Evolutionary conservation across 2,329 filamentous ascomycete genomes (phyloP).

Genomic region (Cercospora janseana): DNA sequence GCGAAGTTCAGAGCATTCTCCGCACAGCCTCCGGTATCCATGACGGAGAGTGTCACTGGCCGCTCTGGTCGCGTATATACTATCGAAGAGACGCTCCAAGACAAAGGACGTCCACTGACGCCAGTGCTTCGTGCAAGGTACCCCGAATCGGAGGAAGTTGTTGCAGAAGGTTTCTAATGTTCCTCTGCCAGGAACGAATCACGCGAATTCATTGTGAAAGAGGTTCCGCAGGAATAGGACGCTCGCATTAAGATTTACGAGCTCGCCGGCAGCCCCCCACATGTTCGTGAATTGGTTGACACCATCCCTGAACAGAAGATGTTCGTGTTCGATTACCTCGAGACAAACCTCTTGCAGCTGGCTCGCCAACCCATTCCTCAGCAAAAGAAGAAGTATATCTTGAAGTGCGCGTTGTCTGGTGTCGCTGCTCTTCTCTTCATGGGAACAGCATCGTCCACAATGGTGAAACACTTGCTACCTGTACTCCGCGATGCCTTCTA

Average conservation of each 20-base stretch:
- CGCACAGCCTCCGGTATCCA: too few relatives aligned
- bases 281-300: slow-evolving; percentile 43
- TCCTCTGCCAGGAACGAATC: slow-evolving; percentile 16
- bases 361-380: slow-evolving; percentile 43
- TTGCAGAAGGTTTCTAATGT: too few relatives aligned
- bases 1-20: too few relatives aligned
- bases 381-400: slow-evolving; percentile 42
- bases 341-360: slow-evolving; percentile 46
- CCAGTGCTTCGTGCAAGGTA: slow-evolving; percentile 13
- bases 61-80: neutral
- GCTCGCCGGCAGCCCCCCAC: slow-evolving; percentile 31
- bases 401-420: slow-evolving; percentile 45
- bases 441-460: slow-evolving; percentile 39
- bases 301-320: slow-evolving; percentile 47
- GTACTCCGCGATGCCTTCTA: slow-evolving; percentile 16
- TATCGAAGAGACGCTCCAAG: neutral
- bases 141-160: too few relatives aligned
- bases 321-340: slow-evolving; percentile 49
- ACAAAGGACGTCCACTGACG: neutral
- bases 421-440: slow-evolving; percentile 42
- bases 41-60: neutral
- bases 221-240: slow-evolving; percentile 30
- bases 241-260: neutral
- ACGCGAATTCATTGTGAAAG: slow-evolving; percentile 32
- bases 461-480: slow-evolving; percentile 7